Conservation (phyloP, 495 filamentous ascomycete species). For the Polyplosphaeria fusca region DNA sequence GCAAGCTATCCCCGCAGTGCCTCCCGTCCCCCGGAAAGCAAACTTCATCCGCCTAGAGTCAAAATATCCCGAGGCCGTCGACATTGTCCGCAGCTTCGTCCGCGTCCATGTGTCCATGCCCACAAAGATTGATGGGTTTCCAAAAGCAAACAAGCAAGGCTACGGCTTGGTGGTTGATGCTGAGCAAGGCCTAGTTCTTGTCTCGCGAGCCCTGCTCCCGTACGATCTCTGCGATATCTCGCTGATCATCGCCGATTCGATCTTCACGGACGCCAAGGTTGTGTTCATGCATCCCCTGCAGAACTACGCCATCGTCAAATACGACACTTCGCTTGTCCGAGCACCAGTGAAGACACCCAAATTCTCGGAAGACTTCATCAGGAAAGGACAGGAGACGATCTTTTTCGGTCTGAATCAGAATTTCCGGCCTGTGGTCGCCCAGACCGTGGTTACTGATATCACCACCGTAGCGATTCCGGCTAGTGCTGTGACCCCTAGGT, state of each 20-base stretch:
- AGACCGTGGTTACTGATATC: slow-evolving; percentile 94
- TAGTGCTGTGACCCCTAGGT: slow-evolving; percentile 79
- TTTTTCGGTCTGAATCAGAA: slow-evolving; percentile 98
- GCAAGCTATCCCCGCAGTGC: slow-evolving; percentile 69
- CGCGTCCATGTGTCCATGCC: slow-evolving; percentile 89
- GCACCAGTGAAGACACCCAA: slow-evolving; percentile 88
- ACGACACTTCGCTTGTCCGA: slow-evolving; percentile 86
- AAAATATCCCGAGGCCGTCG: slow-evolving; percentile 83
- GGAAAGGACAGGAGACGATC: slow-evolving; percentile 84
- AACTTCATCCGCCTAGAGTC: slow-evolving; percentile 88
- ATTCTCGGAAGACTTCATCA: slow-evolving; percentile 75
- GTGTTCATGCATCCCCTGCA: slow-evolving; percentile 97
- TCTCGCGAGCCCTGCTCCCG: slow-evolving; percentile 88
- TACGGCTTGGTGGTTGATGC: slow-evolving; percentile 95
- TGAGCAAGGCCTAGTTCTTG: slow-evolving; percentile 88
- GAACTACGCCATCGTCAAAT: slow-evolving; percentile 94
- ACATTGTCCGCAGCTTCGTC: slow-evolving; percentile 92
- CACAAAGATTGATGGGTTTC: slow-evolving; percentile 93
- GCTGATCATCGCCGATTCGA: slow-evolving; percentile 90
- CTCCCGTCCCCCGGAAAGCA: slow-evolving; percentile 69
- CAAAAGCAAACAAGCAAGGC: slow-evolving; percentile 84
- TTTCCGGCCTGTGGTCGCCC: slow-evolving; percentile 84
- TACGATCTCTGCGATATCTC: slow-evolving; percentile 96
- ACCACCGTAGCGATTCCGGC: slow-evolving; percentile 96
- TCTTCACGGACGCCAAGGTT: slow-evolving; percentile 89